phyloP scores from a whole-genome alignment of 805 yeast species.

The Suhomyces emberorum region DNA sequence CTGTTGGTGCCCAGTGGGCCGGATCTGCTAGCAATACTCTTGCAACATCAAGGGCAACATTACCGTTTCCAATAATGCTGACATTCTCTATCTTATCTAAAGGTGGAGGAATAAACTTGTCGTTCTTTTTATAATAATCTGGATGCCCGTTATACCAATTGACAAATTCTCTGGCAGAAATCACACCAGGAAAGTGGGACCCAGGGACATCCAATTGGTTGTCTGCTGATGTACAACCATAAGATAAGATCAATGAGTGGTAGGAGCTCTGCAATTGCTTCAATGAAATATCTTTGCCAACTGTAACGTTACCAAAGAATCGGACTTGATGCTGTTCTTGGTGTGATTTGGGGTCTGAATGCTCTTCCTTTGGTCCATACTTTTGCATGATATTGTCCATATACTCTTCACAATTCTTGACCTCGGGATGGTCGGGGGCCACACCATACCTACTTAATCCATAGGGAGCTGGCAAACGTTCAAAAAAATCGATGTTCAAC shows the following conservation, averaged over 20 bases:
- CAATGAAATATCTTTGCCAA: constrained; percentile 63
- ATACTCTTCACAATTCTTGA: constrained; percentile 76
- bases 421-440: constrained; percentile 99
- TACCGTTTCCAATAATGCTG: constrained; percentile 92
- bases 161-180: constrained; percentile 81
- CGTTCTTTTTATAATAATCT: constrained; percentile 38
- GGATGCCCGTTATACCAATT: constrained; percentile 97
- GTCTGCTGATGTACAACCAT: constrained; percentile 67
- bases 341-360: too few relatives aligned
- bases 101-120: constrained; percentile 45
- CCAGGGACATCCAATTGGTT: constrained; percentile 62
- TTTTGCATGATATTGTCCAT: constrained; percentile 49
- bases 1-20: constrained; percentile 63
- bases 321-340: constrained; percentile 22
- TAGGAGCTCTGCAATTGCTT: constrained; percentile 50
- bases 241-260: constrained; percentile 73
- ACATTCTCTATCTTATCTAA: constrained; percentile 60
- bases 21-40: constrained; percentile 66
- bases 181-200: constrained; percentile 58
- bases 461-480: constrained; percentile 81
- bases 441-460: constrained; percentile 93
- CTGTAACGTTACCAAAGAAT: constrained; percentile 67
- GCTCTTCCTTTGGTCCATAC: constrained; percentile 3
- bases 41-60: constrained; percentile 91
- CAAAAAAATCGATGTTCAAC: constrained; percentile 70